Conservation (phyloP, 345 rosid species). For the Citrus australasica region DNA sequence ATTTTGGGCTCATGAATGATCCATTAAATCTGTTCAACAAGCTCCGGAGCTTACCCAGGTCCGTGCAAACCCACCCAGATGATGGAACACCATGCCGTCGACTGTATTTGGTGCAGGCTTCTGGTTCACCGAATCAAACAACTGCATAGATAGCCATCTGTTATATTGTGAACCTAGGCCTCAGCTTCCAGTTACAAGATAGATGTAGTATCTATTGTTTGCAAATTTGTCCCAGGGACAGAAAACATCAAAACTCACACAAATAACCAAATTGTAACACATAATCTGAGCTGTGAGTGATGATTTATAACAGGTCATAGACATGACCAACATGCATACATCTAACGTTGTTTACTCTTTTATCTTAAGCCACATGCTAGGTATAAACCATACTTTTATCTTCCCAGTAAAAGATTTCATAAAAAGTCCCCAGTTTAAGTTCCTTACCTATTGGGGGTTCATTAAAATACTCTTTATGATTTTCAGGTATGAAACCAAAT, state of each 20-base stretch:
- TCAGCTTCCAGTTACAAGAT: constrained; percentile 14
- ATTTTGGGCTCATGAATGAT: constrained; percentile 74
- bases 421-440: background rate
- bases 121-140: constrained; percentile 59
- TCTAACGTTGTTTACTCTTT: background rate
- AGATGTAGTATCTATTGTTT: constrained; percentile 24
- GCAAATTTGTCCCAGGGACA: constrained; percentile 13
- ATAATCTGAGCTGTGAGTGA: constrained; percentile 3
- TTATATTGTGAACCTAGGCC: constrained; percentile 14
- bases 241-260: constrained; percentile 14
- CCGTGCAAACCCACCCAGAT: constrained; percentile 70
- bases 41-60: constrained; percentile 77
- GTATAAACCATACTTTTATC: background rate
- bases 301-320: constrained; percentile 12
- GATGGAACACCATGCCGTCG: constrained; percentile 93
- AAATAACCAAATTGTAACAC: constrained; percentile 15
- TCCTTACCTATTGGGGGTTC: background rate
- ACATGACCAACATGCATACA: background rate
- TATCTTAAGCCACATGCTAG: background rate
- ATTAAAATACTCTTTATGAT: background rate
- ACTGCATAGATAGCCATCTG: constrained; percentile 25
- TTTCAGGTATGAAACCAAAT: background rate
- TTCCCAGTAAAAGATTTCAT: background rate
- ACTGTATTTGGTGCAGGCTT: constrained; percentile 89
- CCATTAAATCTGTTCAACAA: constrained; percentile 78